Evolutionary conservation across 2,329 filamentous ascomycete genomes (phyloP).

Genomic region (Triangularia setosa): DNA sequence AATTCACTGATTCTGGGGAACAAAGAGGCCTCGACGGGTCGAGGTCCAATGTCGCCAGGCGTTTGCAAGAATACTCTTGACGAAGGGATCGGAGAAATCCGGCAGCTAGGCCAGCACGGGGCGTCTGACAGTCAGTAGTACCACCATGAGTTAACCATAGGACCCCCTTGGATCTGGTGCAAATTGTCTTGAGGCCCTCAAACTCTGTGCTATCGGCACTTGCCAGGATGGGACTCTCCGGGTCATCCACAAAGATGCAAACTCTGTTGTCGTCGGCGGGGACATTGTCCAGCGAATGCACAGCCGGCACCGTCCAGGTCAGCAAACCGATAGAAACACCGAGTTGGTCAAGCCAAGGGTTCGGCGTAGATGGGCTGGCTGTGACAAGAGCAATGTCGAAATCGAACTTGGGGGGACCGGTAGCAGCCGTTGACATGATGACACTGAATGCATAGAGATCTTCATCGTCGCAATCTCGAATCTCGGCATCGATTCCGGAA

Average conservation of each 20-base stretch:
- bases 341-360: slow-evolving; percentile 21
- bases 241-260: slow-evolving; percentile 23
- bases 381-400: slow-evolving; percentile 23
- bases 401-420: slow-evolving; percentile 13
- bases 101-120: slow-evolving; percentile 9
- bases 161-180: slow-evolving; percentile 19
- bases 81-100: slow-evolving; percentile 24
- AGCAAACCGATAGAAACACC: slow-evolving; percentile 19
- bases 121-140: slow-evolving; percentile 7
- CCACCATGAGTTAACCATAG: slow-evolving; percentile 26
- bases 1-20: slow-evolving; percentile 9
- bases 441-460: slow-evolving; percentile 24
- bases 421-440: slow-evolving; percentile 21
- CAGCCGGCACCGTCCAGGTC: slow-evolving; percentile 19
- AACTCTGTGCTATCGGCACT: slow-evolving; percentile 11
- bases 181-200: slow-evolving; percentile 18
- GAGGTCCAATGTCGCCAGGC: slow-evolving; percentile 20
- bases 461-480: slow-evolving; percentile 25
- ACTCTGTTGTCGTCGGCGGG: slow-evolving; percentile 14
- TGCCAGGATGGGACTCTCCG: slow-evolving; percentile 17
- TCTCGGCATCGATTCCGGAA: slow-evolving; percentile 24
- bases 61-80: slow-evolving; percentile 23
- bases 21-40: slow-evolving; percentile 16
- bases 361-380: background rate
- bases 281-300: slow-evolving; percentile 15